Base-by-base conservation (phyloP, 352 stramenopile species). In the Globisporangium viniferum region DNA sequence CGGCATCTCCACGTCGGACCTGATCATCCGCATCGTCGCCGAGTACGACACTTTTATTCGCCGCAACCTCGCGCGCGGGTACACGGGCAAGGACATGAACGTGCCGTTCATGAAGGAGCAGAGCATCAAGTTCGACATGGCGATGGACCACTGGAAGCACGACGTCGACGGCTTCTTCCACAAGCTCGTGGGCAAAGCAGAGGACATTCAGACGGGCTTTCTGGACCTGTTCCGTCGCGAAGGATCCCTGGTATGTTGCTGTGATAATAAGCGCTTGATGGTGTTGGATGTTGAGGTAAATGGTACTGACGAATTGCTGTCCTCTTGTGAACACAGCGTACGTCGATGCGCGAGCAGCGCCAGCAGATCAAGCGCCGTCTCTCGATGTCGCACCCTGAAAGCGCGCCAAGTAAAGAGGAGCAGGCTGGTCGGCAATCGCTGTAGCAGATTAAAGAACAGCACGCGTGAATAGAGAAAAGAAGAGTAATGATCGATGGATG, bases 41-140 rank as follows among this genome's bases (percentile, higher is more conserved):
- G 86, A 97, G 80, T 97, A 97, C 74, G 91, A 97, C 73, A 96
- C 89, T 70, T 97, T 96, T 73, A 96, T 97, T 68, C 81, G 88
- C 36, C 86, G 91, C 55, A 97, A 97, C 69, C 70, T 97, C 61
- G 75, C 93, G 70, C 87, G 90, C 46, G 91, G 90, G 1, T 96
- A 97, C 78, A 86, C 89, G 33, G 91, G 90, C 71, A 97, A 97
- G 73, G 91, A 97, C 56, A 97, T 97, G 90, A 97, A 97, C 64
- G 89, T 97, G 54, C 84, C 86, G 54, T 91, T 91, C 70, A 87
- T 97, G 58, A 93, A 94, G 65, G 89, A 96, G 69, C 88, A 94
- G 69, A 89, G 70, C 59, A 94, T 96, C 74, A 93, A 96, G 76
- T 84, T 94, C 59, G 88, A 96, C 69, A 94, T 94, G 76, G n/a